Percentiles rank a stretch among this genome's conserved stretches.
phyloP scores from a whole-genome alignment of 768 basidiomycete species.

The Amanita brunnescens region DNA sequence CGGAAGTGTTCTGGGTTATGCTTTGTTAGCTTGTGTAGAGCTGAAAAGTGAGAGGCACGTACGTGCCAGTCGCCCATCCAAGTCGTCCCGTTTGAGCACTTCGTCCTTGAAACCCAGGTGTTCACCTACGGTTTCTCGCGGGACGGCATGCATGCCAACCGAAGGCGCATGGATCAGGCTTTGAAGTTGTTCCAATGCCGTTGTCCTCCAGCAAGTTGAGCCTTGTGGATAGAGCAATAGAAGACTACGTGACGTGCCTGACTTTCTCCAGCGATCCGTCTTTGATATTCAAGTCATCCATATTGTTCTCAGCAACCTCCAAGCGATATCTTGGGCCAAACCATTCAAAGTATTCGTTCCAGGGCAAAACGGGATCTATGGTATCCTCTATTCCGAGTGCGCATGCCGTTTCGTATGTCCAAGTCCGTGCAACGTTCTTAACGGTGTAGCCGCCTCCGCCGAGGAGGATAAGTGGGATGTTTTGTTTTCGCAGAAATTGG shows the following conservation, averaged over 20 bases:
- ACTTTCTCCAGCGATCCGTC: slow-evolving; percentile 77
- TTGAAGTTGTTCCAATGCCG: slow-evolving; percentile 34
- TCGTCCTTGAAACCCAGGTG: slow-evolving; percentile 55
- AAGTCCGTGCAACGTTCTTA: slow-evolving; percentile 89
- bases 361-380: slow-evolving; percentile 72
- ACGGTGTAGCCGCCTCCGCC: slow-evolving; percentile 98
- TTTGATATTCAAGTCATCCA: slow-evolving; percentile 85
- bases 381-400: slow-evolving; percentile 80
- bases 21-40: background rate
- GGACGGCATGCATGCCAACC: slow-evolving; percentile 79
- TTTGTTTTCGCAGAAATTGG: slow-evolving; percentile 72
- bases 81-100: slow-evolving; percentile 43
- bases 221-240: background rate
- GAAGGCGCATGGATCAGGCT: slow-evolving; percentile 64
- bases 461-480: slow-evolving; percentile 82
- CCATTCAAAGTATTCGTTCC: slow-evolving; percentile 93
- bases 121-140: slow-evolving; percentile 53
- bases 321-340: slow-evolving; percentile 93
- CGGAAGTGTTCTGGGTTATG: slow-evolving; percentile 47
- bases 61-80: slow-evolving; percentile 71
- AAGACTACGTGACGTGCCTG: slow-evolving; percentile 39
- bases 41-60: slow-evolving; percentile 19
- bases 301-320: slow-evolving; percentile 86
- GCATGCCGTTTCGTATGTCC: slow-evolving; percentile 96
- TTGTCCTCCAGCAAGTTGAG: slow-evolving; percentile 16